Base-by-base conservation (phyloP, 306 rosid species). In the Adenanthera pavonina region DNA sequence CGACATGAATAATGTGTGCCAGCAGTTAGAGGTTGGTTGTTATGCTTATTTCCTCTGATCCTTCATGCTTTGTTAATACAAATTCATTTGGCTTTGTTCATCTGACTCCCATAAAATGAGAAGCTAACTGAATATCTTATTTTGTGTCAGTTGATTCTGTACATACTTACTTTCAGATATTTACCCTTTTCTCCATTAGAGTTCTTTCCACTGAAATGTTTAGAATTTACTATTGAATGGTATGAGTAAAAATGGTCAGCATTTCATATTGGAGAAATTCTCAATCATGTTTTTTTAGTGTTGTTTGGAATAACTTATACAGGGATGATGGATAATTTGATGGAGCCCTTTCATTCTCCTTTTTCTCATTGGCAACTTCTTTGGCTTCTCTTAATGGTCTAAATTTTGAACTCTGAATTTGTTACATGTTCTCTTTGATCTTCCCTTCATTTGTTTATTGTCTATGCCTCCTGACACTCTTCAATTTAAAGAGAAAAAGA, bases 11-110 rank as follows among this genome's bases (percentile, higher is more conserved):
- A 94, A 92, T 54, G 92, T 92, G 77, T 87, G 89, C 78, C 85
- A 89, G 82, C 97, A 92, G 87, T 85, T 94, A 78, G 98, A 92
- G 95, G 98, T 94, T 66, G 73, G 84, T 86, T 86, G 73, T 57
- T 36, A 69, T 72, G 59, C 83, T 82, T 35, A 70, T 62, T 17
- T 71, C 54, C 15, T 78, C 48, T 52, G 7, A 34, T 83, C 44
- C 64, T 47, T 54, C 25, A 19, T 38, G 46, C 8, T 13, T 14
- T 74, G 66, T 57, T 40, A 46, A 49, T 77, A 64, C 35, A 68
- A 70, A 34, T 78, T 77, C 72, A 75, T 62, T 44, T 35, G 53
- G 57, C 48, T 80, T 54, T 20, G 13, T 40, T 40, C 5, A 13
- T 79, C 60, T 3, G 6, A 2, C 10, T 69, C 33, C 46, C 51